Evolutionary conservation across 2,329 filamentous ascomycete genomes (phyloP), one percentile per base, ranked within the genome.

Genomic region (Thielaviopsis ethacetica): DNA sequence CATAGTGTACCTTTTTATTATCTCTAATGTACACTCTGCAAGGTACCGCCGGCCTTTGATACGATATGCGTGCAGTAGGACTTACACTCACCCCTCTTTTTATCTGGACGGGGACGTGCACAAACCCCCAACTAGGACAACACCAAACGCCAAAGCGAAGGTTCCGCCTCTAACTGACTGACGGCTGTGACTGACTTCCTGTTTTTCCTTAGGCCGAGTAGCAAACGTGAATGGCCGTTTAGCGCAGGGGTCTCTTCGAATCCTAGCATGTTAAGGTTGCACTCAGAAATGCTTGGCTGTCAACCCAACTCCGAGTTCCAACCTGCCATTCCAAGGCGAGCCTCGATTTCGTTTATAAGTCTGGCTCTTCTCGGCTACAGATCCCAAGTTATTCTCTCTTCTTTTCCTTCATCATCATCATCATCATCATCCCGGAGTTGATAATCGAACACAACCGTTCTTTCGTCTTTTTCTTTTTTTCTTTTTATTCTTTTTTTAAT

Each of bases 381-480:
- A 56, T 58, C 21, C 41, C 21, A 34, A 21, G 30, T 22, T 52
- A 15, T 58, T 53, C 38, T 57, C 51, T 51, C 22, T 56, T 54
- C 41, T 54, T 19, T 50, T 19, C 51, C 44, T 59, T 53, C 38
- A 44, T 59, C 56, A 47, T 53, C 30, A 44, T 59, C 56, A 47
- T 53, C 30, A 56, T 62, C 56, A 49, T 62, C 60, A 62, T 51
- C 54, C 54, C 44, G 54, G 51, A 62, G 60, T 30, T 57, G 55
- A 59, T 41, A 59, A 27, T 56, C 27, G 26, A 49, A 59, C 52
- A 53, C 51, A 53, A 62, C 53, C 41, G 38, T 57, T 57, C 54
- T 62, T 59, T 61, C 57, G 57, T 61, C 50, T 53, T 57, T 57
- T 59, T n/a, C 47, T 27, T 54, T 53, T 38, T 50, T 53, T 54